Evolutionary conservation across 2,329 filamentous ascomycete genomes (phyloP).

Genomic region (Alternaria alternata): DNA sequence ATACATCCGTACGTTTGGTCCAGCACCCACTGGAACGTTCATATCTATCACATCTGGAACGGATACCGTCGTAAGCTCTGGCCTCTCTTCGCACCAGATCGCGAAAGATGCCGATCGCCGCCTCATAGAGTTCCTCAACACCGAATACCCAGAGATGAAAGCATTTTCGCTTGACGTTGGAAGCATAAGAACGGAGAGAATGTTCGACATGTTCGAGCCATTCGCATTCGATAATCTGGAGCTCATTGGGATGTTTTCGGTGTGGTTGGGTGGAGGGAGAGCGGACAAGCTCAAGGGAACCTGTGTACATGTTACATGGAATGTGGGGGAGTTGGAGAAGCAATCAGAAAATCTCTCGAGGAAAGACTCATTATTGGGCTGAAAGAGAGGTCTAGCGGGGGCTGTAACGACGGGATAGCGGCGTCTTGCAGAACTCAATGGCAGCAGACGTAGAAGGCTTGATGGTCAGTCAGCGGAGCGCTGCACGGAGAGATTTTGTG

Average conservation of each 20-base stretch:
- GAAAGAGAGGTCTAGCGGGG: neutral
- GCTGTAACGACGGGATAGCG: neutral
- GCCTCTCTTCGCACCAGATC: no score
- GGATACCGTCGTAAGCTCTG: no score
- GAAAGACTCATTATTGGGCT: neutral
- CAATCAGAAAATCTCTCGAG: neutral
- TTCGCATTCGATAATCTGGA: neutral
- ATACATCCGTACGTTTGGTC: no score
- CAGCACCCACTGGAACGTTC: no score
- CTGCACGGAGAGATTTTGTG: no score
- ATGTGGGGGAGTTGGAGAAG: neutral
- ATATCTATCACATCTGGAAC: no score
- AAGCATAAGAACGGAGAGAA: neutral
- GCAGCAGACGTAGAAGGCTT: neutral
- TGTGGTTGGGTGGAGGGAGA: slow-evolving; percentile 1
- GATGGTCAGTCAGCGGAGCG: no score
- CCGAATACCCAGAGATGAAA: no score
- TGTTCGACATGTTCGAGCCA: neutral
- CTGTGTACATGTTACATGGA: neutral
- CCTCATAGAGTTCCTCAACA: no score
- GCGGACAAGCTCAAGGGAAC: slow-evolving; percentile 1
- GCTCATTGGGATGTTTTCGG: neutral
- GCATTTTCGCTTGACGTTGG: neutral
- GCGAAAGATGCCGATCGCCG: no score
- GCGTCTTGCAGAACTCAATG: no score